Evolutionary conservation across 2,329 filamentous ascomycete genomes (phyloP), one percentile per base, ranked within the genome.

Genomic region (Diplocarpon rosae): DNA sequence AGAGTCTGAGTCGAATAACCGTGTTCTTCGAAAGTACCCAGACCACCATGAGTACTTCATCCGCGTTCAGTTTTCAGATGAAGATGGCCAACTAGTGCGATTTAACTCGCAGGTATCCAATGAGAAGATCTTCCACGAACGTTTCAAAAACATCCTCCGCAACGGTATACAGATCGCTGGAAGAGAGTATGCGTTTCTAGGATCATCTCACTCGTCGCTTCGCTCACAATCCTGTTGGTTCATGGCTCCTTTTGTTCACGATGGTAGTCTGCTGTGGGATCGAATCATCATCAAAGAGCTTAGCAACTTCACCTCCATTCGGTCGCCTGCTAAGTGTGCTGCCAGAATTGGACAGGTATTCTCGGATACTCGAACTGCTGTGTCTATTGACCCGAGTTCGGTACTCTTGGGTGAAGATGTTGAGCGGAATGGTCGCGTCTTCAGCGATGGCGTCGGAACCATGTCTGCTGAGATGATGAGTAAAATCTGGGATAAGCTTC

Each of bases 391-490:
- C 15, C 52, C 46, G 5, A 51, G 31, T 11, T 58, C 61, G 2
- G 42, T 56, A 1, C 58, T 63, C 45, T 49, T 60, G 1, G 69
- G 79, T 0, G 51, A 58, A 0, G 78, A 85, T 46, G 66, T 85
- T 1, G 66, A 71, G 46, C 59, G 62, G n/a, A 63, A 72, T 10
- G 65, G 62, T 0, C 71, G 78, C 4, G 70, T 80, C 0, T 93
- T 92, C 59, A 88, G 82, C 48, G 86, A 92, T 57, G 86, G 86
- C 1, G 81, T 85, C 1, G 86, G 86, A 0, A 86, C 78, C 0
- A 75, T 92, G 5, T 90, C 85, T 0, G 56, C 53, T 10, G 66
- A 66, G 0, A 68, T 86, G 0, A 64, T 83, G 39, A 60, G 72
- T 12, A 68, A 68, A n/a, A 73, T 89, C 2, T 82, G 78, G 71